Conservation (phyloP, 371 early-diverging fungal species). For the Paraphysoderma sedebokerense region DNA sequence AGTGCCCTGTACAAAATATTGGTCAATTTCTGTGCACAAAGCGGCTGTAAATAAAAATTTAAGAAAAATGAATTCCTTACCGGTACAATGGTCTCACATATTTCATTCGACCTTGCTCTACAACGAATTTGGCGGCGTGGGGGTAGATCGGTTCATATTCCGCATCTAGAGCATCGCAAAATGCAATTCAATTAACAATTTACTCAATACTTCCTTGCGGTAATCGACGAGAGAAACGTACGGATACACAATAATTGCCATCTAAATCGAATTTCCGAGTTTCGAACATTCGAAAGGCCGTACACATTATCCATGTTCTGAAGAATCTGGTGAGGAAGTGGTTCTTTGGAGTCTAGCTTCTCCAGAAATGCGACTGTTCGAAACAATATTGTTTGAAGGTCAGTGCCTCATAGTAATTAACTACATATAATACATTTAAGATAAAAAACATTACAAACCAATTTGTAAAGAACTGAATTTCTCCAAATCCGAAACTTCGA, state of each 20-base stretch:
- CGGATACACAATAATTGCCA: slow-evolving; percentile 70
- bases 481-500: slow-evolving; percentile 38
- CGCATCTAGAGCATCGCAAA: slow-evolving; percentile 14
- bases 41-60: slow-evolving; percentile 4
- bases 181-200: too few relatives aligned
- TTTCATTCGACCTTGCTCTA: slow-evolving; percentile 89
- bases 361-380: slow-evolving; percentile 57
- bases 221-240: background rate
- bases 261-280: slow-evolving; percentile 71
- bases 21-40: slow-evolving; percentile 6
- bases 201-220: too few relatives aligned
- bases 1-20: slow-evolving; percentile 20
- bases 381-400: background rate
- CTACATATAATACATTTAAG: background rate
- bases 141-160: slow-evolving; percentile 58
- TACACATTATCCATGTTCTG: slow-evolving; percentile 56
- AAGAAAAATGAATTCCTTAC: slow-evolving; percentile 4
- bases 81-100: slow-evolving; percentile 70
- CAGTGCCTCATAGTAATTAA: background rate
- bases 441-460: slow-evolving; percentile 18
- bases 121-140: slow-evolving; percentile 55
- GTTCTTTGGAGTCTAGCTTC: slow-evolving; percentile 42
- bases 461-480: slow-evolving; percentile 53
- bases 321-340: slow-evolving; percentile 42
- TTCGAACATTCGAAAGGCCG: slow-evolving; percentile 42